Evolutionary conservation across 352 stramenopile species (phyloP), one percentile per base, ranked within the genome.

Genomic region (Peronospora farinosa): DNA sequence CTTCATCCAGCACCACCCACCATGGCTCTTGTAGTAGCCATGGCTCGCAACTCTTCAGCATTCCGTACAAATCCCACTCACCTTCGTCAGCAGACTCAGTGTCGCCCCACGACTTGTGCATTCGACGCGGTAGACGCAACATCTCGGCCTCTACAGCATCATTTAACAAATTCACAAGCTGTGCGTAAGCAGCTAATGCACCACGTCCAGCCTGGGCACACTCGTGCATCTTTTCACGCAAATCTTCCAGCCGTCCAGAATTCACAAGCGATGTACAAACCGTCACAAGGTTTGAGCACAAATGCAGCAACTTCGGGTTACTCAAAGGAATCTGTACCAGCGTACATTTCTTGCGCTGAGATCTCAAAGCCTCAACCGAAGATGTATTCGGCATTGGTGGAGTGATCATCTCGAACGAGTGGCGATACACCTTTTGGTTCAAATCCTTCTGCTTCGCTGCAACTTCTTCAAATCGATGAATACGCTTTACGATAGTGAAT

Each of bases 341-440:
- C 13, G 66, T 64, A 38, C 40, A 64, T 36, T 70, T 70, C 48
- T 56, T 70, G 15, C 49, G 50, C 27, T 50, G 60, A 30, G 28
- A 30, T 35, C 51, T 53, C 12, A 47, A 42, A 1, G 57, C 54
- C 44, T 51, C 27, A 28, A 43, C 42, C 15, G 7, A 25, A 30
- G 37, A 45, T 16, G 57, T 28, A 11, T 45, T 58, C 32, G 61
- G 57, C 40, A 66, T 61, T 19, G 56, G 47, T 3, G 67, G 61
- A 32, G 69, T 78, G 33, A 83, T 62, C 69, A 83, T 83, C 33
- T 80, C 72, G 23, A 83, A 83, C 45, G 72, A 83, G 41, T 83
- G 72, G 19, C 72, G 69, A 50, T 74, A 74, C 25, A 82, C 67
- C 39, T 67, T 64, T 6, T 53, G 47, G 2, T 41, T 54, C 7